Percentiles rank a stretch among this genome's conserved stretches.
Evolutionary conservation across 345 rosid species (phyloP).

Genomic region (Corymbia maculata): DNA sequence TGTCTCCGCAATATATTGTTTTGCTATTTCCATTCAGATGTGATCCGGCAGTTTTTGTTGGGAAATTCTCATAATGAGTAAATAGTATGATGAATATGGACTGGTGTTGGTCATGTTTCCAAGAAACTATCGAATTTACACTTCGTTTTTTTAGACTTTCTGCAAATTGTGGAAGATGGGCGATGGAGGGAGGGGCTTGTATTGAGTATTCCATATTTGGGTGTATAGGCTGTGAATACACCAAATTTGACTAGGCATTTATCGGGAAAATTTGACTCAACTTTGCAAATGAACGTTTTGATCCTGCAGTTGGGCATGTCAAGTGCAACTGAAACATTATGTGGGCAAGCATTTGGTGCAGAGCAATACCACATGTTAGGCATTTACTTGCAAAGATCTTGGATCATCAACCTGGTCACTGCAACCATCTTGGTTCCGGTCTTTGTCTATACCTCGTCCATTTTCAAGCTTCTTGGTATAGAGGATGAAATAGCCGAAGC

Average conservation of each 20-base stretch:
- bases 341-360: constrained; percentile 12
- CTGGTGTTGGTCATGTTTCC: neutral
- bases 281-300: neutral
- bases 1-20: neutral
- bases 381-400: constrained; percentile 8
- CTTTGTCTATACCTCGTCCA: neutral
- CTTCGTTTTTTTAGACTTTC: neutral
- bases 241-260: no score
- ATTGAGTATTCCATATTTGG: neutral
- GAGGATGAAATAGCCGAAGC: neutral
- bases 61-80: neutral
- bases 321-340: constrained; percentile 11
- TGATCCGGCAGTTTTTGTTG: neutral
- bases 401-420: constrained; percentile 2
- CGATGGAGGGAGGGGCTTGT: neutral
- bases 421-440: neutral
- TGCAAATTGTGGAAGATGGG: neutral
- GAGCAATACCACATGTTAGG: constrained; percentile 12
- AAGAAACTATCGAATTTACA: neutral
- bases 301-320: constrained; percentile 9
- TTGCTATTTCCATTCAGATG: neutral
- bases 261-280: neutral
- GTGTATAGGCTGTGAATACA: neutral
- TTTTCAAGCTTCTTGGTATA: constrained; percentile 1
- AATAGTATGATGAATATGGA: neutral